Conservation (phyloP, 441 rosid species). For the Gossypium trilobum region DNA sequence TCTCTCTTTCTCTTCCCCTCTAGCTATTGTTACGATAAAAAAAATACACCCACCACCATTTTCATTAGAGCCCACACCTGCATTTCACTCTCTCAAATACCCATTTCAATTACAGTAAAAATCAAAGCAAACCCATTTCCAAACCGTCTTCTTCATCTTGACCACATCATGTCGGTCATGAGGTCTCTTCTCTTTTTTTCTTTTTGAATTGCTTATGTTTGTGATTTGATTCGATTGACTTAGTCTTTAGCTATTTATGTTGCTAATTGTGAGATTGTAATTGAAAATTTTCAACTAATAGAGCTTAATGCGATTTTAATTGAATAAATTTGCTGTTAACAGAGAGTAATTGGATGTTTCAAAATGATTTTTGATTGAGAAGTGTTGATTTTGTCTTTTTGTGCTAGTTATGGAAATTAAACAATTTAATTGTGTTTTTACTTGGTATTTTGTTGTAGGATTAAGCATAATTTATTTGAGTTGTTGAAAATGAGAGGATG, state of each 20-base stretch:
- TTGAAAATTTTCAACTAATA: background rate
- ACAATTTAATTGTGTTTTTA: background rate
- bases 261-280: conserved; percentile 6
- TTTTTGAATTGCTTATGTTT: background rate
- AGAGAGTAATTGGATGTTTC: background rate
- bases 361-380: background rate
- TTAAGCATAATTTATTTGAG: background rate
- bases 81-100: too few species aligned
- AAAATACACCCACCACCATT: too few species aligned
- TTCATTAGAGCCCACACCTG: too few species aligned
- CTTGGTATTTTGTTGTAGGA: background rate
- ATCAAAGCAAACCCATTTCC: conserved; percentile 12
- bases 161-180: conserved; percentile 66
- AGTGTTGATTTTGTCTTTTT: background rate
- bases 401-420: background rate
- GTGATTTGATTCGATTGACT: background rate
- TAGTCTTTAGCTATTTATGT: background rate
- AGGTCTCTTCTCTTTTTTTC: conserved; percentile 29
- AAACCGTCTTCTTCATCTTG: conserved; percentile 66
- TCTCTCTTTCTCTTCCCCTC: too few species aligned
- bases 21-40: too few species aligned
- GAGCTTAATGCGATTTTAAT: background rate
- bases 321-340: background rate
- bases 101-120: too few species aligned
- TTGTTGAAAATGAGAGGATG: background rate